Evolutionary conservation across 352 stramenopile genomes (phyloP), one percentile per base, ranked within the genome.

Genomic region (Globisporangium abappressorium): DNA sequence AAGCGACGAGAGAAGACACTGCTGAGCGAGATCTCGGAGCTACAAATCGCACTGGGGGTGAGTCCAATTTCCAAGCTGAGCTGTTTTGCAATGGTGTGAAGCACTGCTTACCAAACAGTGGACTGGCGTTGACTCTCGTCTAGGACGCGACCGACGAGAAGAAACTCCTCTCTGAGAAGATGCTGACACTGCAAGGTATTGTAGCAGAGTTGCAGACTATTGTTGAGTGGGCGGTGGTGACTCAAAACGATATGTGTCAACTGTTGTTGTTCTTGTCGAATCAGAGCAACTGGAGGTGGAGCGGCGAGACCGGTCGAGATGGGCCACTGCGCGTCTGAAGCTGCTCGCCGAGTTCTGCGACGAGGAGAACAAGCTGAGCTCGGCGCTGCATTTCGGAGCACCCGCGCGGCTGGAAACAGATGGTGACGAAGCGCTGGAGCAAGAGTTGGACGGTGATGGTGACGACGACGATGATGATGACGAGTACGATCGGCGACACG

Each of bases 321-420:
- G 85, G 84, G 85, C 85, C 5, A 86, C 80, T 20, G 78, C 82
- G 36, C 74, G 85, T 20, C 73, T 93, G 11, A 87, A 91, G 69
- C 70, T 93, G 47, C 73, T 93, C 7, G 84, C 84, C 15, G 82
- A 92, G 66, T 93, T 93, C 64, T 93, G 85, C 34, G 85, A 93
- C 60, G 85, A 92, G 78, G 85, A 92, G 62, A 90, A 77, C 78
- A 92, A 90, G 57, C 70, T 93, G 62, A 77, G 69, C 47, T 79
- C 71, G 14, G 69, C 69, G 43, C 60, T 83, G 7, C 70, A 49
- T n/a, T 68, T 64, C 28, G 30, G 26, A 1, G 46, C 26, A 36
- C 62, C 49, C 20, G 54, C 43, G 30, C 43, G 43, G 24, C 18
- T 51, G 18, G 18, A 51, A 24, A 24, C 43, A 51, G 43, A 24